Evolutionary conservation across 345 rosid genomes (phyloP), one percentile per base, ranked within the genome.

Genomic region (Acer campestre): DNA sequence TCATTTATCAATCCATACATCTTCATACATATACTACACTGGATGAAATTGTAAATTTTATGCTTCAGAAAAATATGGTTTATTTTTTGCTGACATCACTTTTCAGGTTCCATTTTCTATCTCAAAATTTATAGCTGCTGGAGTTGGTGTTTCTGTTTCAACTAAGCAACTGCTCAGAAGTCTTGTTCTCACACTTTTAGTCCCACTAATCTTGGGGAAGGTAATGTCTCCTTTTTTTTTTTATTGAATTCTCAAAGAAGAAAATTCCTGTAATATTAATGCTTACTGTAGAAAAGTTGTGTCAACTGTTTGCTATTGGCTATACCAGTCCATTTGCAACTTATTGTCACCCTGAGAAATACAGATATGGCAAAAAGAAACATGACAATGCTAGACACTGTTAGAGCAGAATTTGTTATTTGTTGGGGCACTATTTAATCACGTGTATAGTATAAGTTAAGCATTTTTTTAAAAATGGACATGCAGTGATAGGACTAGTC

Each of bases 151-250:
- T 27, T 81, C 93, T 64, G 83, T 95, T 82, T 98, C 98, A 63
- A 90, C 95, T 63, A 79, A 85, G 80, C 90, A 92, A 84, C 86
- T 95, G 58, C 83, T 95, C 80, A 90, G 72, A 88, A 95, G 93
- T 86, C 94, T 93, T 74, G 71, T 92, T 79, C 85, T 89, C 74
- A 90, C 91, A 48, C 94, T 93, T 61, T 72, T 95, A 74, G 56
- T 95, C 29, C 98, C 98, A 40, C 82, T 95, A 73, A 83, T 93
- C 48, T 55, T 93, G 80, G 98, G 98, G 77, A 95, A 95, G 98
- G 98, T 93, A 90, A 78, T 67, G 48, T 71, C 3, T 64, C 29
- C 67, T 53, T 48, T 49, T 23, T 10, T n/a, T 53, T 59, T 22
- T 63, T 72, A 17, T 53, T 62, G 53, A 22, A 44, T 35, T 27